phyloP scores from a whole-genome alignment of 108 stramenopile genomes.

The Aurantiochytrium sp. region DNA sequence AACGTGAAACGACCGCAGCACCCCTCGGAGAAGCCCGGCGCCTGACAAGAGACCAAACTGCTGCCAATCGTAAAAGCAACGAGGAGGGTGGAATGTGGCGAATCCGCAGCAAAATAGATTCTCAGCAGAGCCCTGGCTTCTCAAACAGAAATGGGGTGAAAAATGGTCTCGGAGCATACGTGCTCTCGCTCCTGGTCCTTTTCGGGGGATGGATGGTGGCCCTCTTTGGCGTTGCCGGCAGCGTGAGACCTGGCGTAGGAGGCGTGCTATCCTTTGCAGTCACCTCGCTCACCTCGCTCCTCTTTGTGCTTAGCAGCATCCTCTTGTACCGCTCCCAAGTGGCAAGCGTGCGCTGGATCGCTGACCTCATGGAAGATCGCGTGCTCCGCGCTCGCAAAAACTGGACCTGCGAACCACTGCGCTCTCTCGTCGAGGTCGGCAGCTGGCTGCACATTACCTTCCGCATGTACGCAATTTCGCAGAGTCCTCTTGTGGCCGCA shows the following conservation, averaged over 20 bases:
- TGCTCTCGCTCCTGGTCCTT: not conserved
- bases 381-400: not conserved
- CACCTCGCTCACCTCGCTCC: not conserved
- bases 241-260: not conserved
- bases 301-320: not conserved
- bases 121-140: no score
- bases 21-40: no score
- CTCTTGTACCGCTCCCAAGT: not conserved
- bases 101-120: no score
- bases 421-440: conserved; percentile 7
- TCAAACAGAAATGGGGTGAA: no score
- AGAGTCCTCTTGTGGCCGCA: not conserved
- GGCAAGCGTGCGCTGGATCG: not conserved
- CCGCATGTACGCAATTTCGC: not conserved
- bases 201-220: conserved; percentile 18
- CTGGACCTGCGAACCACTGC: not conserved
- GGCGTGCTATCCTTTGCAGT: not conserved
- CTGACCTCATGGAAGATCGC: not conserved
- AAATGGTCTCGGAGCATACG: not conserved
- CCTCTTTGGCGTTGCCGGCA: not conserved
- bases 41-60: no score
- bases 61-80: no score
- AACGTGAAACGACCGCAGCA: no score
- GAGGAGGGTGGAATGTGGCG: no score
- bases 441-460: not conserved